Percentiles rank a stretch among this genome's conserved stretches.
These are phyloP conservation scores for Thinopyrum elongatum DNA, from an alignment of 176 grass and related monocot genomes.

Conservation along the genomic window DNA sequence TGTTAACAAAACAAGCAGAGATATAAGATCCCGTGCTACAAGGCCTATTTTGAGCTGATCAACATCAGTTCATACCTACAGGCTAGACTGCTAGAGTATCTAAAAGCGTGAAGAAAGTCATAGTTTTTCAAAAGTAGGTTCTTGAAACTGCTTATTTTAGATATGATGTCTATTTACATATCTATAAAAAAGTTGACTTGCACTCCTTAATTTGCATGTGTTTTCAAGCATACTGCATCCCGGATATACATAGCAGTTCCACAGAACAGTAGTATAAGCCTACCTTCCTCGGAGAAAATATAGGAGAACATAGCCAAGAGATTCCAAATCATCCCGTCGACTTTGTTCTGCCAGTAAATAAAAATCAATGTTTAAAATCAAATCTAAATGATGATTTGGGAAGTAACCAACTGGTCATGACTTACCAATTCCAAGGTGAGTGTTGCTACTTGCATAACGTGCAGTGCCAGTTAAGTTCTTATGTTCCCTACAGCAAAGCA, in stretches of 20 bases:
- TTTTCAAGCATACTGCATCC: neutral
- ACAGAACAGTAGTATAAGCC: neutral
- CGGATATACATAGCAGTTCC: neutral
- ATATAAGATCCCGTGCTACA: neutral
- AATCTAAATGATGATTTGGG: constrained; percentile 15
- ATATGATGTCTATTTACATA: constrained; percentile 2
- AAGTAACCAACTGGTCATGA: constrained; percentile 12
- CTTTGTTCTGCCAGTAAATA: constrained; percentile 79
- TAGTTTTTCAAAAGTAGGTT: neutral
- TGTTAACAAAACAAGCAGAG: neutral
- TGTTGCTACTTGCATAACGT: constrained; percentile 92
- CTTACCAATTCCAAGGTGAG: constrained; percentile 94
- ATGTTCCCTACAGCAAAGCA: constrained; percentile 72
- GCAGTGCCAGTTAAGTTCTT: constrained; percentile 96
- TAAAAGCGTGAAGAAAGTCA: neutral
- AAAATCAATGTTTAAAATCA: constrained; percentile 27
- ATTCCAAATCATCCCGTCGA: constrained; percentile 95
- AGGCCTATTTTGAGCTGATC: constrained; percentile 4
- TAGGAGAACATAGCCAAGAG: constrained; percentile 94
- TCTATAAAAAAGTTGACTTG: neutral
- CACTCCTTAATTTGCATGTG: neutral
- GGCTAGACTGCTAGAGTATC: neutral
- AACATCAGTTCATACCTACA: constrained; percentile 3
- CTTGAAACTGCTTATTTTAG: neutral
- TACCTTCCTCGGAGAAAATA: constrained; percentile 97